Conservation (phyloP, 345 rosid genomes). For the Hevea brasiliensis region DNA sequence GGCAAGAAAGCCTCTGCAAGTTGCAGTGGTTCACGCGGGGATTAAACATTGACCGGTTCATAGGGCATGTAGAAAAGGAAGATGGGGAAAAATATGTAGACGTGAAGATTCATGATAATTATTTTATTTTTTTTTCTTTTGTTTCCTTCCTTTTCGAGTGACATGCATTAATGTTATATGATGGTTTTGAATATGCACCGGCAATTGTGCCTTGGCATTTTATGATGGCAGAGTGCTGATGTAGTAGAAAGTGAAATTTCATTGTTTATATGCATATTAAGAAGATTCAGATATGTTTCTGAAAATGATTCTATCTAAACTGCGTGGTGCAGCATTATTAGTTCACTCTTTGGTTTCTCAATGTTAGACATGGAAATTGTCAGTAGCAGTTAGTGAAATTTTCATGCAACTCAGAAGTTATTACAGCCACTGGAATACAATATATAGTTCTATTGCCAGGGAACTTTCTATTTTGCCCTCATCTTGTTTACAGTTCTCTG, state of each 20-base stretch:
- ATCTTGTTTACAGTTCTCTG: too few species aligned
- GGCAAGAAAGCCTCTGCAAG: conserved; percentile 53
- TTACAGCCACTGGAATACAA: too few species aligned
- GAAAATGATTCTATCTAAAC: conserved; percentile 11
- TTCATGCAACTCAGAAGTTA: neutral
- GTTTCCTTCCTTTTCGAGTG: conserved; percentile 7
- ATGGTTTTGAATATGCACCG: conserved; percentile 15
- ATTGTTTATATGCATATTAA: conserved; percentile 29
- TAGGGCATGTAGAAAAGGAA: conserved; percentile 21
- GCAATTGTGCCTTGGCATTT: neutral
- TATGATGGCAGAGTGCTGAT: conserved; percentile 17
- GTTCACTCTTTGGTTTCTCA: neutral
- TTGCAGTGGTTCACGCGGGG: conserved; percentile 55
- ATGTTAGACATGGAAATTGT: neutral
- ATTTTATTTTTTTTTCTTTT: conserved; percentile 30
- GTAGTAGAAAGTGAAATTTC: conserved; percentile 23
- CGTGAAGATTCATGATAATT: conserved; percentile 32
- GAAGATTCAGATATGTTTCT: conserved; percentile 26
- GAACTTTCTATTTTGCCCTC: too few species aligned
- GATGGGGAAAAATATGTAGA: conserved; percentile 20
- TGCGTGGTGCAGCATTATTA: neutral
- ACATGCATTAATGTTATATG: conserved; percentile 25
- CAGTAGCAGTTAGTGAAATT: neutral
- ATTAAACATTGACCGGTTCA: conserved; percentile 32
- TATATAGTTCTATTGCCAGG: too few species aligned